These are phyloP conservation scores for Myriosclerotinia duriaeana DNA, from an alignment of 2,329 filamentous ascomycete genomes.

Conservation along the genomic window DNA sequence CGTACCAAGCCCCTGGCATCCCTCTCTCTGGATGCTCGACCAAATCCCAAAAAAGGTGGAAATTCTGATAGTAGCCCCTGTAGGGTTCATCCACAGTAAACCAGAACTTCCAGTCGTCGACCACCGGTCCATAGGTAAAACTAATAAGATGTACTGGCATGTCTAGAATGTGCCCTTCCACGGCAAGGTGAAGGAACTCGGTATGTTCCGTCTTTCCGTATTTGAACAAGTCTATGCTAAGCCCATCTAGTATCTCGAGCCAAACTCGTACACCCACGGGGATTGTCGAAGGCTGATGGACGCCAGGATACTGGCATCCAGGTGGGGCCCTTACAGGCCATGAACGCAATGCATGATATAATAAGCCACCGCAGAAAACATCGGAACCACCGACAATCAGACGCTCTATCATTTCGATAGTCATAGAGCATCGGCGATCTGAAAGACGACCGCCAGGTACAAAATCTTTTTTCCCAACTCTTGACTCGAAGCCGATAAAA, in stretches of 20 bases:
- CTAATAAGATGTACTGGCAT: no score
- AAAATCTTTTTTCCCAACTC: neutral
- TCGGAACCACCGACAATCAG: neutral
- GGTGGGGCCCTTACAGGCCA: no score
- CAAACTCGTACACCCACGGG: neutral
- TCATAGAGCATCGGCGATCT: neutral
- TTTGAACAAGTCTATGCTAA: neutral
- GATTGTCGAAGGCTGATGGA: neutral
- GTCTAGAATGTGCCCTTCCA: no score
- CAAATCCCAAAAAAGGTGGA: neutral
- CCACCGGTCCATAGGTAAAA: neutral
- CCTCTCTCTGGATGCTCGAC: constrained; percentile 2
- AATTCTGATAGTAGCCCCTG: neutral
- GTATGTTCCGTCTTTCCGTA: constrained; percentile 1
- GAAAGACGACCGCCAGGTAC: neutral
- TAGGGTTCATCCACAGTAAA: neutral
- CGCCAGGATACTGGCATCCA: no score
- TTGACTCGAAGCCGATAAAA: neutral
- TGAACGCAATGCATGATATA: neutral
- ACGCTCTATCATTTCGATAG: neutral
- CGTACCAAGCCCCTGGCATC: constrained; percentile 9
- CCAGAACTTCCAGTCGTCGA: constrained; percentile 9
- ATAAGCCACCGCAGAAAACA: neutral
- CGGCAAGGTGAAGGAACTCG: neutral
- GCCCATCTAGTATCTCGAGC: neutral